Evolutionary conservation across 192 early-diverging fungal genomes (phyloP), one percentile per base, ranked within the genome.

Genomic region (Rhizophlyctis rosea): DNA sequence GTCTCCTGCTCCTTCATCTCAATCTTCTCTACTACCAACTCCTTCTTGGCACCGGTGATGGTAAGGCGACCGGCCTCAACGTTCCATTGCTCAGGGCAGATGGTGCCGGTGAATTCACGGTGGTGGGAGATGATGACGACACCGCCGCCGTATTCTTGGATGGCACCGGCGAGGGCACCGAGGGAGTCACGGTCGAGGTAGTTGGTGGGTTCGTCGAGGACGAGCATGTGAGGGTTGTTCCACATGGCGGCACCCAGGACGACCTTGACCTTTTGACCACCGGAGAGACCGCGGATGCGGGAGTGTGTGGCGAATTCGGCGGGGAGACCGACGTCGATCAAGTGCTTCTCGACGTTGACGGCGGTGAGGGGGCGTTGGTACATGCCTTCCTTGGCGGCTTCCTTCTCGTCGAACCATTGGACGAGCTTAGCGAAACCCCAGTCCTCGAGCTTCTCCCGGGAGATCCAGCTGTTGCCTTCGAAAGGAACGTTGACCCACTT

Each of bases 221-320:
- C 84, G 34, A 92, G 69, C 79, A 92, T 89, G 65, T 92, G 90
- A 48, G 87, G 87, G 75, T 88, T 83, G 69, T 86, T 84, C 90
- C 90, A 91, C 88, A 92, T 89, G 34, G 87, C 86, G 27, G 86
- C 89, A 47, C 78, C 89, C 65, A 92, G 84, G 28, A 92, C 90
- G 39, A 91, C 88, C 79, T 92, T 92, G 59, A 92, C 89, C 67
- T 90, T 92, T 74, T 90, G 90, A 54, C 90, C 90, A 35, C 87
- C 90, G 47, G 87, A 89, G n/a, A 91, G 78, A 51, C 84, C 83
- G 60, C 79, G 76, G 55, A 91, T 90, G 67, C 84, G 80, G 65
- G 82, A 82, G 73, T 90, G 88, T 52, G 87, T 83, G 33, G 83
- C 86, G 73, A 91, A 89, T 64, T 91, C 86, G 29, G 87, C 72